Conservation (phyloP, 805 yeast species). For the Pichia californica region DNA sequence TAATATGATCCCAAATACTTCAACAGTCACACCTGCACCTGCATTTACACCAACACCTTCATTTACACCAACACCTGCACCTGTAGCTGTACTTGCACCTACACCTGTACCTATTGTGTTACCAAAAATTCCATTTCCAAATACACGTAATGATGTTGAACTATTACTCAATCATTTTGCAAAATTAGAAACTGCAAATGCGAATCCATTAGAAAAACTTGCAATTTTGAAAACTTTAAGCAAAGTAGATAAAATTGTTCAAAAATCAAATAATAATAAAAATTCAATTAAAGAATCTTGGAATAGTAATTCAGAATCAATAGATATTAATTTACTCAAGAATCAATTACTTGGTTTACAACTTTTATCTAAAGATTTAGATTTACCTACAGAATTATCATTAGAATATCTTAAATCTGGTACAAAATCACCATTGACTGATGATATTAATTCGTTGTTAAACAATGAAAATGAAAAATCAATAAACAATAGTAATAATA, state of each 20-base stretch:
- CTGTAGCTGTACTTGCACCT: background rate
- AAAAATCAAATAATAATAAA: slow-evolving; percentile 20
- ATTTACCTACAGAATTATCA: slow-evolving; percentile 51
- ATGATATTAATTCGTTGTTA: no score
- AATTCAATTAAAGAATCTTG: slow-evolving; percentile 25
- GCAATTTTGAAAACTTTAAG: slow-evolving; percentile 37
- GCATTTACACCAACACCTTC: background rate
- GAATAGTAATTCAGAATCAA: slow-evolving; percentile 23
- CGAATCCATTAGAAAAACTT: slow-evolving; percentile 29
- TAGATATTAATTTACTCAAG: slow-evolving; percentile 42
- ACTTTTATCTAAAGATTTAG: slow-evolving; percentile 56
- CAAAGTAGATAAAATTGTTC: slow-evolving; percentile 37
- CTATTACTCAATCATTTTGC: slow-evolving; percentile 3
- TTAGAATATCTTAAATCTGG: slow-evolving; percentile 25
- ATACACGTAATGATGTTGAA: slow-evolving; percentile 1
- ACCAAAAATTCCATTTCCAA: slow-evolving; percentile 6
- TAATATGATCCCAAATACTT: no score
- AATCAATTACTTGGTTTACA: slow-evolving; percentile 62
- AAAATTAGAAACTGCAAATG: slow-evolving; percentile 3
- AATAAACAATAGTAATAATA: background rate
- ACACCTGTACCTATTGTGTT: background rate
- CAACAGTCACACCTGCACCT: no score
- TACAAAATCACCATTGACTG: background rate
- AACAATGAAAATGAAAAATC: no score
- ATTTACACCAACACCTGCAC: background rate